A percentile compares a stretch with the other conserved stretches of the same genome.
Evolutionary conservation across 768 basidiomycete species (phyloP).

Genomic region (Mycena vulgaris): DNA sequence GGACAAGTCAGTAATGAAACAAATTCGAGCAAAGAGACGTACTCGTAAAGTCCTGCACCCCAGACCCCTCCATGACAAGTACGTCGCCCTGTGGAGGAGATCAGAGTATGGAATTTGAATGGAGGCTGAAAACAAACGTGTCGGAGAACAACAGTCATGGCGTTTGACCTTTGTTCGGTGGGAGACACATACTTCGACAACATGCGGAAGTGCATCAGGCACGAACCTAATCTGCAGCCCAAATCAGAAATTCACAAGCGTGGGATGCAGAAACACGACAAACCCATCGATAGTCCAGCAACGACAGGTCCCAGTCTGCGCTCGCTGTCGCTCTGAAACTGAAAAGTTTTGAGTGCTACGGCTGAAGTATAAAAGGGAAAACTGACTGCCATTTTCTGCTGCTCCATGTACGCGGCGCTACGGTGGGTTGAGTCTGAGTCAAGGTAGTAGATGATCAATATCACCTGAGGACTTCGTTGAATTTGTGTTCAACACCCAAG

Average conservation of each 20-base stretch:
- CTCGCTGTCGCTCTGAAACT: constrained; percentile 90
- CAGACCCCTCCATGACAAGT: constrained; percentile 30
- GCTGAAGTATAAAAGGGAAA: background rate
- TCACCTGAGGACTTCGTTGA: constrained; percentile 86
- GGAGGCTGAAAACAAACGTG: too few species aligned
- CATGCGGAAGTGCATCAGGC: constrained; percentile 81
- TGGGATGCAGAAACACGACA: background rate
- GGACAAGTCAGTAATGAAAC: background rate
- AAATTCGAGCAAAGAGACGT: background rate
- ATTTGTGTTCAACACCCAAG: constrained; percentile 56
- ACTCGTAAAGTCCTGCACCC: constrained; percentile 34
- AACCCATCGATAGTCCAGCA: constrained; percentile 82
- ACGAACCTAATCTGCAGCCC: too few species aligned
- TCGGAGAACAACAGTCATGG: too few species aligned
- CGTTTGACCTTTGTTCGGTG: too few species aligned
- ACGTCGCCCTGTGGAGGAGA: constrained; percentile 20
- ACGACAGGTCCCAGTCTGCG: constrained; percentile 79
- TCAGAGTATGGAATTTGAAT: too few species aligned
- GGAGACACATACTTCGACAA: constrained; percentile 40
- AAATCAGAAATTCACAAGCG: too few species aligned
- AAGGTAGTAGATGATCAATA: background rate
- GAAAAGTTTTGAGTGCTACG: constrained; percentile 12
- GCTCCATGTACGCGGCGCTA: constrained; percentile 88
- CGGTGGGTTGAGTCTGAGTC: constrained; percentile 3
- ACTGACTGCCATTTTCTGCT: constrained; percentile 86